A percentile compares a stretch with the other conserved stretches of the same genome.
Evolutionary conservation across 106 monocot genomes (phyloP).

Genomic region (Posidonia australis): DNA sequence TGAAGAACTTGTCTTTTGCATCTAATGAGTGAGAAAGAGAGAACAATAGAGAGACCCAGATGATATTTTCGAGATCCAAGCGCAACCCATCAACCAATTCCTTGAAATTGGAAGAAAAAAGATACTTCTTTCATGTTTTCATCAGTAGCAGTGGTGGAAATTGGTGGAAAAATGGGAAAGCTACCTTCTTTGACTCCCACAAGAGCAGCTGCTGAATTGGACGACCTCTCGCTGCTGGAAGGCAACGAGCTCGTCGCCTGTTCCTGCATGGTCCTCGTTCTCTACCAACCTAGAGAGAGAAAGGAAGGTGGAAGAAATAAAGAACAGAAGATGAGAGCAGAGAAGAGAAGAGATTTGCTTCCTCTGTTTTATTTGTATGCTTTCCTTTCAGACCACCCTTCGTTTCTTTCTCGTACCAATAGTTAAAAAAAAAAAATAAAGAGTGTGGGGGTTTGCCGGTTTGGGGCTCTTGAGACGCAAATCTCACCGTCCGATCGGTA

Average conservation of each 20-base stretch:
- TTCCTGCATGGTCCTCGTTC: slow-evolving; percentile 42
- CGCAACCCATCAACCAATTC: too few species aligned
- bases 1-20: too few species aligned
- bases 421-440: neutral
- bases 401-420: too few species aligned
- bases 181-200: slow-evolving; percentile 50
- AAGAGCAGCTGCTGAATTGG: slow-evolving; percentile 57
- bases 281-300: neutral
- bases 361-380: too few species aligned
- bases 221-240: slow-evolving; percentile 94
- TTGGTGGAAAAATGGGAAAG: too few species aligned
- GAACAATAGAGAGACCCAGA: too few species aligned
- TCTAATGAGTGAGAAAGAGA: too few species aligned
- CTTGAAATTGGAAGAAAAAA: too few species aligned
- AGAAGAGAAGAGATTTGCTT: neutral
- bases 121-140: too few species aligned
- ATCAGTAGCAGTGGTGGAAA: too few species aligned
- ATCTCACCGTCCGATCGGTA: neutral
- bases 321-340: neutral
- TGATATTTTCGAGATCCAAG: too few species aligned
- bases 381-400: too few species aligned
- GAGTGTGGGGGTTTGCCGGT: neutral
- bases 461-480: neutral
- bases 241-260: slow-evolving; percentile 50
- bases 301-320: neutral